Conservation (phyloP, 2,329 filamentous ascomycete genomes). For the Talaromyces sp. region DNA sequence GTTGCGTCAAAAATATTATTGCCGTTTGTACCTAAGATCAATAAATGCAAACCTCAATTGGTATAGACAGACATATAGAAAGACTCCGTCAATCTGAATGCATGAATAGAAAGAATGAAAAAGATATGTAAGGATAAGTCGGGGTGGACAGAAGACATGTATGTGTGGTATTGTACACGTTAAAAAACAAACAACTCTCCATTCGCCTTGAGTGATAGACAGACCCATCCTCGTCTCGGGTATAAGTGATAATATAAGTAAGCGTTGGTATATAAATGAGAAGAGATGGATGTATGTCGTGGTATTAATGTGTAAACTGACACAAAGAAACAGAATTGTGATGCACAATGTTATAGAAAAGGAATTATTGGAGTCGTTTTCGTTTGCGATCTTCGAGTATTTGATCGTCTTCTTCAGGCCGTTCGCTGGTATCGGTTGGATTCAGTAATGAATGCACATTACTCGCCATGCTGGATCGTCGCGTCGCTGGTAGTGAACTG, state of each 20-base stretch:
- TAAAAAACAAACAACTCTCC: constrained; percentile 3
- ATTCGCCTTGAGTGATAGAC: constrained; percentile 15
- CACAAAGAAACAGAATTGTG: not conserved
- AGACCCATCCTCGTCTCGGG: constrained; percentile 10
- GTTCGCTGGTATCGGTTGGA: constrained; percentile 65
- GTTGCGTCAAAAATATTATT: not conserved
- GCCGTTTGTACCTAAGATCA: not conserved
- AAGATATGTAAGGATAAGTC: not conserved
- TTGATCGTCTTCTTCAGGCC: constrained; percentile 63
- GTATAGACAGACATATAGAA: not conserved
- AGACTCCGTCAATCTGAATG: constrained; percentile 6
- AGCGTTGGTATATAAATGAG: constrained; percentile 7
- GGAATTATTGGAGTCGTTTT: constrained; percentile 52
- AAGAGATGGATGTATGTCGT: constrained; percentile 22
- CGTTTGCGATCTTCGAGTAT: constrained; percentile 61
- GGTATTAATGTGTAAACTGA: constrained; percentile 3
- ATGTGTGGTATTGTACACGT: constrained; percentile 2
- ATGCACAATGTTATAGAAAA: constrained; percentile 11
- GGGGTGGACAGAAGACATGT: not conserved
- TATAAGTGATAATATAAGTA: constrained; percentile 9
- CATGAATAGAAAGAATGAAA: not conserved
- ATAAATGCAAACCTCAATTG: too few relatives aligned
- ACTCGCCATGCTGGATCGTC: constrained; percentile 69
- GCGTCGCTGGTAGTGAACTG: constrained; percentile 57
- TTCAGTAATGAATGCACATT: constrained; percentile 67